A percentile compares a stretch with the other conserved stretches of the same genome.
These are phyloP conservation scores for Hyphopichia burtonii DNA, from an alignment of 1,139 yeast genomes.

Conservation along the genomic window DNA sequence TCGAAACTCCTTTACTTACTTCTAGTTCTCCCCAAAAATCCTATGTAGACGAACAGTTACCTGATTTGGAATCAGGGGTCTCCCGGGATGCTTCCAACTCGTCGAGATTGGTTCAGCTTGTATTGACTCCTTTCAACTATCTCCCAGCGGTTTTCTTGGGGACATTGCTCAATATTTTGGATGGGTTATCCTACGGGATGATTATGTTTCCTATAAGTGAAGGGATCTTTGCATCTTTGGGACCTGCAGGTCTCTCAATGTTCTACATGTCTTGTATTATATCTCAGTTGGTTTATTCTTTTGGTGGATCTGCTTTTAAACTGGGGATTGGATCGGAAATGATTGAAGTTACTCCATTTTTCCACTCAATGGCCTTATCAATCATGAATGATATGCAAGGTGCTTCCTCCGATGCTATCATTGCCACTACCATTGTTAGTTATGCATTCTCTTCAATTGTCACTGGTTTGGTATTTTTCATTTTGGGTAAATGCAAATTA, in stretches of 20 bases:
- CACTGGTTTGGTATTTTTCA: conserved; percentile 79
- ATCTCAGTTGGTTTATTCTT: conserved; percentile 81
- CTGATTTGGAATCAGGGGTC: not conserved
- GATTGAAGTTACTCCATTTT: conserved; percentile 98
- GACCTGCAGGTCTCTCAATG: conserved; percentile 90
- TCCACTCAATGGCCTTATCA: conserved; percentile 88
- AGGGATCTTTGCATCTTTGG: conserved; percentile 70
- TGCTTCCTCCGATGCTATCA: conserved; percentile 52
- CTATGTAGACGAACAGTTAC: not conserved
- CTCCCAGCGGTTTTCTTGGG: conserved; percentile 84
- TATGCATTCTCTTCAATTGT: conserved; percentile 80
- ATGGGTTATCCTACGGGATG: conserved; percentile 96
- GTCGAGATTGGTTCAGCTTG: conserved; percentile 11
- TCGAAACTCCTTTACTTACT: not conserved
- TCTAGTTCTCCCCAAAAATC: not conserved
- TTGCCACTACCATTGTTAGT: conserved; percentile 85
- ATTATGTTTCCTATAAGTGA: conserved; percentile 91
- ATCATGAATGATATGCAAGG: conserved; percentile 60
- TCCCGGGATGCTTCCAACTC: not conserved
- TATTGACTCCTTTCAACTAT: conserved; percentile 46
- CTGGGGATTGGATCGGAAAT: conserved; percentile 95
- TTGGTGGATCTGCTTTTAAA: conserved; percentile 87
- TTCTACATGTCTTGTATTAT: conserved; percentile 87
- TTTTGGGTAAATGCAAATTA: conserved; percentile 72
- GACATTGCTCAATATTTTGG: conserved; percentile 77